These are phyloP conservation scores for Delphinella strobiligena DNA, from an alignment of 2,329 filamentous ascomycete species.

Conservation along the genomic window DNA sequence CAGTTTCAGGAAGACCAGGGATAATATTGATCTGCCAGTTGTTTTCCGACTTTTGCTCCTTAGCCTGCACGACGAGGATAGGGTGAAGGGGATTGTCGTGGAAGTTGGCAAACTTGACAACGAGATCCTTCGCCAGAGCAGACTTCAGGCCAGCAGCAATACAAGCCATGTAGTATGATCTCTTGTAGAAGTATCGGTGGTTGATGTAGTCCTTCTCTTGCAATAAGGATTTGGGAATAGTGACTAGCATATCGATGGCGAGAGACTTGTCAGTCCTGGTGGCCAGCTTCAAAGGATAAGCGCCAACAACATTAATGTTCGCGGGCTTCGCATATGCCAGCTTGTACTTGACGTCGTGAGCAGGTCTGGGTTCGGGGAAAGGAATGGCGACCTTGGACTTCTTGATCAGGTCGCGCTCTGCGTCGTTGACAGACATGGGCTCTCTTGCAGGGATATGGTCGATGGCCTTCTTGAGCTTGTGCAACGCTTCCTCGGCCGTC, in stretches of 20 bases:
- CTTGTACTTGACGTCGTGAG: slow-evolving; percentile 68
- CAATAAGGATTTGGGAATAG: slow-evolving; percentile 68
- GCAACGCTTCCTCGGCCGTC: slow-evolving; percentile 41
- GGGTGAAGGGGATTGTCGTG: slow-evolving; percentile 48
- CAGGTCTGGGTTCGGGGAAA: slow-evolving; percentile 69
- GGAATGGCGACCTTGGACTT: slow-evolving; percentile 61
- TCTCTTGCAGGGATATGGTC: slow-evolving; percentile 42
- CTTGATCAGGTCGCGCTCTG: slow-evolving; percentile 54
- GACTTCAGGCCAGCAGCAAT: slow-evolving; percentile 59
- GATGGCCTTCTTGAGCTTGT: slow-evolving; percentile 43
- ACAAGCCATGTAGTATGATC: slow-evolving; percentile 81
- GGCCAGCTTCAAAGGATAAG: slow-evolving; percentile 68
- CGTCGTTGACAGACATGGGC: slow-evolving; percentile 47
- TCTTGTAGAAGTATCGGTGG: slow-evolving; percentile 86
- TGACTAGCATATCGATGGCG: slow-evolving; percentile 70
- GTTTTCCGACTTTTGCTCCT: slow-evolving; percentile 17
- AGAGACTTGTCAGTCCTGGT: slow-evolving; percentile 47
- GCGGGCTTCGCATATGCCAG: slow-evolving; percentile 64
- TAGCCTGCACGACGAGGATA: slow-evolving; percentile 40
- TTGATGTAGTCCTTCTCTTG: slow-evolving; percentile 93
- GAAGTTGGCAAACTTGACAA: slow-evolving; percentile 16
- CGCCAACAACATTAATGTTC: slow-evolving; percentile 78
- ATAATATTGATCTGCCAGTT: slow-evolving; percentile 61
- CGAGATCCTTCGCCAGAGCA: slow-evolving; percentile 48
- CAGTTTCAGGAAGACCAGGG: slow-evolving; percentile 54